Evolutionary conservation across 805 yeast genomes (phyloP).

Genomic region (Candida ponderosae): DNA sequence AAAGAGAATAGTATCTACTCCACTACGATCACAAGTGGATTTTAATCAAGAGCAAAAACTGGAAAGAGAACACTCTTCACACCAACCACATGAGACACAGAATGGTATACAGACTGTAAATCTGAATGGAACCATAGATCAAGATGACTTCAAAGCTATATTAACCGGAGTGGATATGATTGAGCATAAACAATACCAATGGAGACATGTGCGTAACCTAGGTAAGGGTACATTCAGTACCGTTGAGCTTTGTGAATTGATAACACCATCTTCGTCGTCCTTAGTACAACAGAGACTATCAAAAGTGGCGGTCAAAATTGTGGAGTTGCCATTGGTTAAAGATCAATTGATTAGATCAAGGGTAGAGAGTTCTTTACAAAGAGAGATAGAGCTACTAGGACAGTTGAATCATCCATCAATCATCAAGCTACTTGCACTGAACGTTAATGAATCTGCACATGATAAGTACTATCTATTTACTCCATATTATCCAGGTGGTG

Average conservation of each 20-base stretch:
- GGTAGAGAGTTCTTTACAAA: conserved; percentile 51
- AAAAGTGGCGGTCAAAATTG: conserved; percentile 66
- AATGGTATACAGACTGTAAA: too few species aligned
- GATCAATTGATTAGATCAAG: conserved; percentile 35
- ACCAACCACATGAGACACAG: too few species aligned
- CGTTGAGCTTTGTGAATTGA: conserved; percentile 41
- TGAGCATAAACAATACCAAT: conserved; percentile 6
- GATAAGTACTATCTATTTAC: conserved; percentile 43
- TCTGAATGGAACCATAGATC: too few species aligned
- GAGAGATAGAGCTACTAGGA: conserved; percentile 67
- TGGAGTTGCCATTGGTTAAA: conserved; percentile 30
- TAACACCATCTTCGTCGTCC: conserved; percentile 8
- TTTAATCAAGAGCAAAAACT: background rate
- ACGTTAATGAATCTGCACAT: conserved; percentile 18
- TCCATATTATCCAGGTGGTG: conserved; percentile 24
- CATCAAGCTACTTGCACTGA: conserved; percentile 47
- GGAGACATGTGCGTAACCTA: conserved; percentile 34
- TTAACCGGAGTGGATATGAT: conserved; percentile 11
- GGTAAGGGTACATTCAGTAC: conserved; percentile 68
- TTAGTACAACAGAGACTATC: conserved; percentile 2
- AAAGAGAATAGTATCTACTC: conserved; percentile 1
- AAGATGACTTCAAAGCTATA: too few species aligned
- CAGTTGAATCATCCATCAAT: conserved; percentile 61
- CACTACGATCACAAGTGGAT: background rate
- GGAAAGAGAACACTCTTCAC: conserved; percentile 9